Conservation (phyloP, 2,329 filamentous ascomycete species). For the Nemania bipapillata region DNA sequence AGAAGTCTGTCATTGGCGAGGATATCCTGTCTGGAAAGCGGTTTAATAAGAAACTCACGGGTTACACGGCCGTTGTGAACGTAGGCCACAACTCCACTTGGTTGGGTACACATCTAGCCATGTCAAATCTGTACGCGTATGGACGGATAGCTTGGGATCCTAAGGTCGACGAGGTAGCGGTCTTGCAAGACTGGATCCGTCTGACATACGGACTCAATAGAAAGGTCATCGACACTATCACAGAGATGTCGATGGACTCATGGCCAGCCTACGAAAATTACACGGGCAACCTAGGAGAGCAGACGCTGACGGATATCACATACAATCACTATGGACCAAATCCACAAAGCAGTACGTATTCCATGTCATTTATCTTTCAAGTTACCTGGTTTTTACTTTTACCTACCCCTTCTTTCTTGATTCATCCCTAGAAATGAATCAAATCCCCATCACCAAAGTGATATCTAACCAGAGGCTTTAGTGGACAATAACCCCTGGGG, state of each 20-base stretch:
- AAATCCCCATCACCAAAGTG: neutral
- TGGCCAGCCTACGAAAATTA: slow-evolving; percentile 79
- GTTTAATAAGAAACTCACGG: slow-evolving; percentile 67
- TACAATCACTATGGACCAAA: slow-evolving; percentile 75
- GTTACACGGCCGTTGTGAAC: slow-evolving; percentile 74
- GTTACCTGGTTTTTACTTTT: neutral
- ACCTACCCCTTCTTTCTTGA: neutral
- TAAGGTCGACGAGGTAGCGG: slow-evolving; percentile 56
- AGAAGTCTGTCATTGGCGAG: slow-evolving; percentile 63
- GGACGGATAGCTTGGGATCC: slow-evolving; percentile 75
- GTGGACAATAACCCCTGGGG: slow-evolving; percentile 76
- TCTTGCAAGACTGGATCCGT: slow-evolving; percentile 74
- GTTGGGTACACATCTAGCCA: slow-evolving; percentile 75
- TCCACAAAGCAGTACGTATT: slow-evolving; percentile 60
- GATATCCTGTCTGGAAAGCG: slow-evolving; percentile 70
- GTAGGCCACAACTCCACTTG: slow-evolving; percentile 74
- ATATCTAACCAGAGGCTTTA: neutral
- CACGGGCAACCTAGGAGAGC: slow-evolving; percentile 74
- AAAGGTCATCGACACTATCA: slow-evolving; percentile 68
- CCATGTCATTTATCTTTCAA: neutral
- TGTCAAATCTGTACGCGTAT: slow-evolving; percentile 78
- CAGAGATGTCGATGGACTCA: slow-evolving; percentile 72
- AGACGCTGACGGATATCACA: slow-evolving; percentile 75
- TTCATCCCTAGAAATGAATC: neutral
- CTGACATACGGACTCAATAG: slow-evolving; percentile 70